These are phyloP conservation scores for Bjerkandera adusta DNA, from an alignment of 1,284 basidiomycete species.

Conservation along the genomic window DNA sequence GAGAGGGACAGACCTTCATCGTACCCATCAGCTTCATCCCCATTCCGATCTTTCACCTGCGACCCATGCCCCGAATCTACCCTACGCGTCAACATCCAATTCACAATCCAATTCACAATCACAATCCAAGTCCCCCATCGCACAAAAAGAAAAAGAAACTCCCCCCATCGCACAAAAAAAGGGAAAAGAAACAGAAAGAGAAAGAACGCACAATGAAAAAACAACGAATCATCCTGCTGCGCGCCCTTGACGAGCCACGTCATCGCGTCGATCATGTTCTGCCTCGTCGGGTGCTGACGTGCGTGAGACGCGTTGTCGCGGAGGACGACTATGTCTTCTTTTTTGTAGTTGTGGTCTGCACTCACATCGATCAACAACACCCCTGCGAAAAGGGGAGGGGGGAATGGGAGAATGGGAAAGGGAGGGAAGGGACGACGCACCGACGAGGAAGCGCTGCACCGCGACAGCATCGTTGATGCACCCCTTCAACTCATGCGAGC, in stretches of 20 bases:
- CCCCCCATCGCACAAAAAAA: too few species aligned
- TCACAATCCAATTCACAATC: too few species aligned
- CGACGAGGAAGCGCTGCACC: conserved; percentile 66
- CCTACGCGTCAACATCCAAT: neutral
- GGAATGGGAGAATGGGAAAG: too few species aligned
- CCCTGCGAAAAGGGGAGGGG: too few species aligned
- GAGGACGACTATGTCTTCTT: conserved; percentile 75
- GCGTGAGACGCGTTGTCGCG: conserved; percentile 68
- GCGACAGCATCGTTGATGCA: conserved; percentile 85
- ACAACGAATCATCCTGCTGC: conserved; percentile 75
- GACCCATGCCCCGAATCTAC: conserved; percentile 60
- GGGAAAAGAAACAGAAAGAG: neutral
- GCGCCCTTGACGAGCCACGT: conserved; percentile 83
- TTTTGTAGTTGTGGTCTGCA: conserved; percentile 57
- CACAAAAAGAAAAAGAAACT: too few species aligned
- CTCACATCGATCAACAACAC: too few species aligned
- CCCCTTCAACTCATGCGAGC: conserved; percentile 60
- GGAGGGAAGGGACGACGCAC: too few species aligned
- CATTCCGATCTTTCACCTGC: conserved; percentile 68
- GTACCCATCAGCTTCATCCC: conserved; percentile 64
- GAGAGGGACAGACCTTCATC: conserved; percentile 59
- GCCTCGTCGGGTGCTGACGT: conserved; percentile 65
- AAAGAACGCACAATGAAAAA: conserved; percentile 74
- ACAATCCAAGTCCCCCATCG: too few species aligned
- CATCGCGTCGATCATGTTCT: conserved; percentile 85